Evolutionary conservation across 1,284 basidiomycete species (phyloP).

Genomic region (Takashimella tepidaria): DNA sequence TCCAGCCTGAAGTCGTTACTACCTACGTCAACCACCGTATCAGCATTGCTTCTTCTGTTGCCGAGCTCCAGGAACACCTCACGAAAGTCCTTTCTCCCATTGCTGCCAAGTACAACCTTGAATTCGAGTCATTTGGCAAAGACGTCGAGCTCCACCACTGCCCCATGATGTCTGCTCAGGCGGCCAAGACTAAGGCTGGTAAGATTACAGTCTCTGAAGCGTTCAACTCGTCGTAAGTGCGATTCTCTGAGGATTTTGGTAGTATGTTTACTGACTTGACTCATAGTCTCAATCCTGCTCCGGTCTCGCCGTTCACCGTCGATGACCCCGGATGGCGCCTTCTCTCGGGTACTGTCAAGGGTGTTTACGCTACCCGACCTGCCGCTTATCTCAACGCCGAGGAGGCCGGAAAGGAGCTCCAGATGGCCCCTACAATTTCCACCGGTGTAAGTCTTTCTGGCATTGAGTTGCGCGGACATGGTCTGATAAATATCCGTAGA

Average conservation of each 20-base stretch:
- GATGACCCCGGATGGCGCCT: constrained; percentile 37
- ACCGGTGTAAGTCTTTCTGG: constrained; percentile 23
- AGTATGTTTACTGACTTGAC: too few relatives aligned
- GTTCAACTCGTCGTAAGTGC: constrained; percentile 30
- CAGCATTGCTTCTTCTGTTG: constrained; percentile 31
- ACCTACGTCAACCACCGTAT: constrained; percentile 45
- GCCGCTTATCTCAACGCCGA: constrained; percentile 9
- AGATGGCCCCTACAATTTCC: constrained; percentile 33
- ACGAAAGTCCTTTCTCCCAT: constrained; percentile 27
- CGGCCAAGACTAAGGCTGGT: constrained; percentile 27
- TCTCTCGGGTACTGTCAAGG: constrained; percentile 33
- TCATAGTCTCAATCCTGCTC: constrained; percentile 37
- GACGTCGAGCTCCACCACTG: constrained; percentile 18
- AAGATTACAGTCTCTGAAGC: constrained; percentile 31
- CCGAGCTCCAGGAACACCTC: constrained; percentile 33
- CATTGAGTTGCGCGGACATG: constrained; percentile 1
- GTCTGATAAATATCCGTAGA: constrained; percentile 10
- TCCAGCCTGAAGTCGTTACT: constrained; percentile 34
- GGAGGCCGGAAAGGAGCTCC: constrained; percentile 22
- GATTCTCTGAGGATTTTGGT: too few relatives aligned
- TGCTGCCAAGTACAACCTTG: constrained; percentile 35
- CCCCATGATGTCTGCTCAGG: constrained; percentile 4
- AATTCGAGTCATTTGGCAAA: constrained; percentile 37
- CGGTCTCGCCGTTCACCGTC: constrained; percentile 37
- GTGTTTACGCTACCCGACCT: constrained; percentile 29